These are phyloP conservation scores for Xylaria palmicola DNA, from an alignment of 495 filamentous ascomycete genomes.

Conservation along the genomic window DNA sequence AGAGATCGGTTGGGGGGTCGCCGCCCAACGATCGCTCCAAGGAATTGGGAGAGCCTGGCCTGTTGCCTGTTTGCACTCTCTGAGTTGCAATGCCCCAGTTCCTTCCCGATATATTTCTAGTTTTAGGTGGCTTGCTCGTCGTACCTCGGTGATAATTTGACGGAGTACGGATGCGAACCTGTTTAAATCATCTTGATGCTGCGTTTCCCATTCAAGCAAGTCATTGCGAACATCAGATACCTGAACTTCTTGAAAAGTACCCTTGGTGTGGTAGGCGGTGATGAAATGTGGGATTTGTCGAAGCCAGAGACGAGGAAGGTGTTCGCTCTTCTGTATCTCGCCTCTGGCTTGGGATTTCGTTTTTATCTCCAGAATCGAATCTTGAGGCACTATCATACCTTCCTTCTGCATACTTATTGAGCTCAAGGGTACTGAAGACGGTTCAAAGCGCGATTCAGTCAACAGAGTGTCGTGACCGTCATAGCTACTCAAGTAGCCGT, in stretches of 20 bases:
- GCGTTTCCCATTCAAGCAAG: conserved; percentile 53
- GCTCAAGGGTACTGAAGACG: background rate
- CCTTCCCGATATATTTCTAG: conserved; percentile 45
- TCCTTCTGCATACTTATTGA: conserved; percentile 15
- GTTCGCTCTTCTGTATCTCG: conserved; percentile 36
- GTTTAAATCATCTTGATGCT: conserved; percentile 39
- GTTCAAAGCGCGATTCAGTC: background rate
- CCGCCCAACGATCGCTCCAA: conserved; percentile 24
- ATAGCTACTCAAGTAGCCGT: conserved; percentile 52
- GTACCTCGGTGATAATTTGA: conserved; percentile 44
- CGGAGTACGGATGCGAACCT: conserved; percentile 43
- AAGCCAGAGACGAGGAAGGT: conserved; percentile 60
- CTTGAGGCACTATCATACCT: conserved; percentile 41
- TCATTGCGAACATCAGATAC: conserved; percentile 44
- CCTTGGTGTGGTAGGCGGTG: conserved; percentile 56
- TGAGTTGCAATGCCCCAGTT: conserved; percentile 40
- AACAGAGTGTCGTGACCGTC: background rate
- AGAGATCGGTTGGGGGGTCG: background rate
- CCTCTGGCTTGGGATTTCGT: conserved; percentile 46
- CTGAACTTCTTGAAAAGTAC: conserved; percentile 55
- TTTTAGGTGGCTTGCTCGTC: conserved; percentile 33
- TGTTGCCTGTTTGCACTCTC: conserved; percentile 35
- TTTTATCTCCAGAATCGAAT: conserved; percentile 64
- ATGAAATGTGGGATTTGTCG: conserved; percentile 62
- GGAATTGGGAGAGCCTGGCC: conserved; percentile 27